Evolutionary conservation across 2,329 filamentous ascomycete species (phyloP).

Genomic region (Peltaster fructicola): DNA sequence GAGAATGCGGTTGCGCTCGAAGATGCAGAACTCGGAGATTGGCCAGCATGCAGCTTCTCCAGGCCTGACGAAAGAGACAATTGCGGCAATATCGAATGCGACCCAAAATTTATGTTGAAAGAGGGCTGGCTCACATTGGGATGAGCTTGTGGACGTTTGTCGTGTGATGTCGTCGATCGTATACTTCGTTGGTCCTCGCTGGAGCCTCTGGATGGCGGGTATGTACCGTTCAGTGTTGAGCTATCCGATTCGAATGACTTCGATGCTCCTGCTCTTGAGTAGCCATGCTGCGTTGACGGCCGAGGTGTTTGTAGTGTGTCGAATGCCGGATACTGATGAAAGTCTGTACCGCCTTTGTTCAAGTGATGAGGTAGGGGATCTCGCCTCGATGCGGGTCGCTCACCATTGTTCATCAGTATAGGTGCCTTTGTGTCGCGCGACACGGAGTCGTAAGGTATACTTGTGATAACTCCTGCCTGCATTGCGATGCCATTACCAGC

Average conservation of each 20-base stretch:
- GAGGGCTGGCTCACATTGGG: constrained; percentile 29
- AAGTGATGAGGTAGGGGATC: constrained; percentile 70
- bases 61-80: constrained; percentile 22
- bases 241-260: constrained; percentile 21
- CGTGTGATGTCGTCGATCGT: constrained; percentile 43
- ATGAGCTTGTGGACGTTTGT: constrained; percentile 30
- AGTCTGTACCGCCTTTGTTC: constrained; percentile 61
- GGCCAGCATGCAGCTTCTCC: constrained; percentile 18
- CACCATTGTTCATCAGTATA: constrained; percentile 54
- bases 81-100: constrained; percentile 22
- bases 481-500: constrained; percentile 50
- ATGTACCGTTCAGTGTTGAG: constrained; percentile 36
- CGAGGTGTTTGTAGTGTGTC: constrained; percentile 17
- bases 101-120: constrained; percentile 26
- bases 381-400: constrained; percentile 40
- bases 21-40: constrained; percentile 26
- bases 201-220: constrained; percentile 13
- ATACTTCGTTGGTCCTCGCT: constrained; percentile 47
- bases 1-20: constrained; percentile 32
- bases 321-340: constrained; percentile 65
- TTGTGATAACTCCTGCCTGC: constrained; percentile 67
- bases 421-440: constrained; percentile 49
- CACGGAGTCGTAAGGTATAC: constrained; percentile 69
- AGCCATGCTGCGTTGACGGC: constrained; percentile 12
- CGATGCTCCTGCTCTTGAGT: constrained; percentile 7